These are phyloP conservation scores for Phytophthora pinifolia DNA, from an alignment of 352 stramenopile species.

Conservation along the genomic window DNA sequence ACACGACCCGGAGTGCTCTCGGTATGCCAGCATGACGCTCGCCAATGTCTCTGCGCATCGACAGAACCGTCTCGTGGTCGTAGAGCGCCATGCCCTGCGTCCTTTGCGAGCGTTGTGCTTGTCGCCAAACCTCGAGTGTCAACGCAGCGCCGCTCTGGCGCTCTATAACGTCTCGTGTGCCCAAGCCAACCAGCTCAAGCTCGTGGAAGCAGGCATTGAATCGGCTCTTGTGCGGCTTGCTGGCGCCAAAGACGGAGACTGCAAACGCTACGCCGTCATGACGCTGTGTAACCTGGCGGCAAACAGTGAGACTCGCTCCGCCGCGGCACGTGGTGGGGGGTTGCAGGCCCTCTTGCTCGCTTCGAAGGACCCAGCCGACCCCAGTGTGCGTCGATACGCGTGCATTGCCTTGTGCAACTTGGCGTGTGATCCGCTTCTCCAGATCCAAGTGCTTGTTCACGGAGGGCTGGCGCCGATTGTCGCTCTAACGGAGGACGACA, in stretches of 20 bases:
- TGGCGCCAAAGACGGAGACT: conserved; percentile 87
- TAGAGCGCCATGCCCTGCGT: conserved; percentile 79
- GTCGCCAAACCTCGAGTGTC: conserved; percentile 85
- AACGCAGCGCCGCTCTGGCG: conserved; percentile 89
- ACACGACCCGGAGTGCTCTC: conserved; percentile 72
- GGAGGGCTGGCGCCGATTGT: conserved; percentile 90
- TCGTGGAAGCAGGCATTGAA: conserved; percentile 90
- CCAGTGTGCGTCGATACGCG: conserved; percentile 87
- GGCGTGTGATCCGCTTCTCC: conserved; percentile 86
- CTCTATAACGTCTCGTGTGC: conserved; percentile 96
- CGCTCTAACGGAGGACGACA: conserved; percentile 57
- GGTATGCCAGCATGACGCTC: conserved; percentile 94
- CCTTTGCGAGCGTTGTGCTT: conserved; percentile 83
- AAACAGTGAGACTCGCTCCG: conserved; percentile 89
- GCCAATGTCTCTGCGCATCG: conserved; percentile 92
- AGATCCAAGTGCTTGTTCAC: conserved; percentile 93
- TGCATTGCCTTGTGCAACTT: conserved; percentile 96
- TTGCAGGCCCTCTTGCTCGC: conserved; percentile 91
- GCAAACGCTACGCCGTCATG: conserved; percentile 94
- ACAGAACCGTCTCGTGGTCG: conserved; percentile 86
- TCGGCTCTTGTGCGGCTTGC: conserved; percentile 87
- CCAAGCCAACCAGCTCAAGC: conserved; percentile 87
- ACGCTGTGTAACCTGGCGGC: conserved; percentile 95
- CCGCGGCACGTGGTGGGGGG: conserved; percentile 88
- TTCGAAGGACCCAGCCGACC: conserved; percentile 84